These are phyloP conservation scores for Colletotrichum gloeosporioides DNA, from an alignment of 2,329 filamentous ascomycete genomes.

Conservation along the genomic window DNA sequence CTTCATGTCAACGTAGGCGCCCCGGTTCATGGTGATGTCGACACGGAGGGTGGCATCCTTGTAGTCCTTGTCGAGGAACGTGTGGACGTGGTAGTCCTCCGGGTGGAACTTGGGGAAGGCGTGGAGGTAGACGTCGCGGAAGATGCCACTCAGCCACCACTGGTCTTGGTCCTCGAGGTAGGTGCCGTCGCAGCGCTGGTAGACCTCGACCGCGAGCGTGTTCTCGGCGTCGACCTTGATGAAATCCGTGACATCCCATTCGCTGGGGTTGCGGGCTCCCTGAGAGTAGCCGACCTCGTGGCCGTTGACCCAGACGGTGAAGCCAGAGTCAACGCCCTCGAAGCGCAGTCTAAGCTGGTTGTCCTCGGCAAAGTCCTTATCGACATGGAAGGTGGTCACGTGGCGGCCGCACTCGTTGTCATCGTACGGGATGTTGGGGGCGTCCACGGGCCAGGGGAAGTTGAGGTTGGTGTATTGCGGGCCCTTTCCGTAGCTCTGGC, in stretches of 20 bases:
- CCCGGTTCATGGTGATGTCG: slow-evolving; percentile 47
- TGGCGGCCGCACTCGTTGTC: slow-evolving; percentile 73
- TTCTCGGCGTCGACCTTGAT: slow-evolving; percentile 55
- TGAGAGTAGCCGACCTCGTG: slow-evolving; percentile 73
- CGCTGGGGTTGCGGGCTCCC: slow-evolving; percentile 73
- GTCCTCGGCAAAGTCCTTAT: slow-evolving; percentile 43
- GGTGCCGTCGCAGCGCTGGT: slow-evolving; percentile 74
- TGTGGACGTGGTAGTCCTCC: slow-evolving; percentile 62
- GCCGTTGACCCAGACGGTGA: slow-evolving; percentile 75
- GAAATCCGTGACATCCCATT: slow-evolving; percentile 70
- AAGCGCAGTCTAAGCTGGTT: slow-evolving; percentile 72
- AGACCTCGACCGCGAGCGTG: slow-evolving; percentile 69
- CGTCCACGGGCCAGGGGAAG: slow-evolving; percentile 71
- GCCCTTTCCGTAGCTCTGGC: slow-evolving; percentile 66
- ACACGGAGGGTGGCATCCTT: slow-evolving; percentile 56
- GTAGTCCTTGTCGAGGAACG: slow-evolving; percentile 60
- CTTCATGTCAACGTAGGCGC: slow-evolving; percentile 33
- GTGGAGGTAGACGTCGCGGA: slow-evolving; percentile 71
- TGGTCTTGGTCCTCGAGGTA: slow-evolving; percentile 77
- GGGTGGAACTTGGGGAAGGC: slow-evolving; percentile 62
- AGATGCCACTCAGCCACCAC: slow-evolving; percentile 73
- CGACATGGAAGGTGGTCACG: slow-evolving; percentile 59
- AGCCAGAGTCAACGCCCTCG: slow-evolving; percentile 77
- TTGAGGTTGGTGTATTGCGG: slow-evolving; percentile 75
- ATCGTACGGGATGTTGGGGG: slow-evolving; percentile 67